Evolutionary conservation across 2,329 filamentous ascomycete genomes (phyloP), one percentile per base, ranked within the genome.

Genomic region (Colletotrichum eleusines): DNA sequence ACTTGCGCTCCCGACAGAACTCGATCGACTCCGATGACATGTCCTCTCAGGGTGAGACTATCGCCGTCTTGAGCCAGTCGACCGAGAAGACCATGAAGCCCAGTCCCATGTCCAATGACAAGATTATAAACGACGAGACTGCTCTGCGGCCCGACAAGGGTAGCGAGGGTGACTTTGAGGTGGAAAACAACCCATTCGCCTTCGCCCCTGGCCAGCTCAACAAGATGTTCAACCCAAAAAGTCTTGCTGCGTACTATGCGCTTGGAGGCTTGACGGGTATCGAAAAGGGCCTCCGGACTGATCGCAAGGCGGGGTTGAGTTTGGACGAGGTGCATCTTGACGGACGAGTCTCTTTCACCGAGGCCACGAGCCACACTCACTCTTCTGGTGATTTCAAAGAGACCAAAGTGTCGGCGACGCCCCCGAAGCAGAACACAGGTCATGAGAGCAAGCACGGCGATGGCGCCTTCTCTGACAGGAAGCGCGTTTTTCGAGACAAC

Each of bases 181-280:
- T 95, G 14, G 86, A 91, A 7, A 85, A 94, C 78, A 97, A 96
- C 78, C 91, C 92, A 0, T 97, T 97, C 77, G 94, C 94, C 20
- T 97, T 94, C 78, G 89, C 90, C 2, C 92, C 92, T 3, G 94
- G 95, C 18, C 91, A 97, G 77, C 85, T 98, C 73, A 91, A 90
- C 76, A 97, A 97, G 80, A 88, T 97, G 82, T 89, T 95, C 72
- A 96, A 97, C 78, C 95, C 95, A 4, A 97, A 97, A 83, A 97
- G 90, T 72, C 82, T 97, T 69, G 85, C 91, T 16, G 94, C 94
- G 0, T 97, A 95, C 75, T 92, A 91, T 76, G 91, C 91, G 18
- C 79, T 98, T 6, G 94, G 95, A 59, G 95, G 95, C 31, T 80
- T 97, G 20, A 81, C 81, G 23, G 95, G 95, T 0, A 80, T 98